Base-by-base conservation (phyloP, 192 early-diverging fungal genomes). In the Bifiguratus adelaidae region DNA sequence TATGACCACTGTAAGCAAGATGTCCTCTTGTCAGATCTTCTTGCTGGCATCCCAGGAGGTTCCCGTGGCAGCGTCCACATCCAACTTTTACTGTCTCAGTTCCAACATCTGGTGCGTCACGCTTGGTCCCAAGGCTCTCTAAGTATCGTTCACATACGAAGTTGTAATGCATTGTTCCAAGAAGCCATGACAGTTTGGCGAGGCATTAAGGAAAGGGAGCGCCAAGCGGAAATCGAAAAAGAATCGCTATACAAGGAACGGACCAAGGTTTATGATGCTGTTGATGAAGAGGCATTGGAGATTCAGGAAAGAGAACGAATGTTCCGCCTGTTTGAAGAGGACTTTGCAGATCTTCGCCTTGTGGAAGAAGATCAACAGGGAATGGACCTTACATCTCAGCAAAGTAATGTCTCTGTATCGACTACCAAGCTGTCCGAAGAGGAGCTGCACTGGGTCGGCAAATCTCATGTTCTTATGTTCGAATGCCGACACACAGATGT, bases 291-390 rank as follows among this genome's bases (percentile, higher is more conserved):
- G 41, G 81, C 81, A 41, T 66, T 78, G 1, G 82, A 86, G 26
- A 87, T 85, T 47, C 60, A 64, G 30, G 78, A 89, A 38, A 62
- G 90, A 24, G 63, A 63, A 27, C 75, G 85, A 47, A 67, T 84
- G 30, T 96, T 96, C 71, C 86, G 89, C 1, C 87, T 88, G 48
- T 92, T 80, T 60, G 80, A 72, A 48, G 85, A 88, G 6, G 91
- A 87, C 37, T 92, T 78, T 57, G 77, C 67, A 15, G 78, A 88
- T 27, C 48, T 85, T 4, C 60, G 67, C 4, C 71, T 70, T 15
- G 73, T 60, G n/a, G 65, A 73, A 4, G 60, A 60, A 2, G 66
- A 68, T 18, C 48, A 24, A 13, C 45, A 3, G n/a, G n/a, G n/a
- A n/a, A n/a, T n/a, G n/a, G n/a, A n/a, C n/a, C n/a, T n/a, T n/a